phyloP scores from a whole-genome alignment of 192 early-diverging fungal species.

The Gryganskiella cystojenkinii region DNA sequence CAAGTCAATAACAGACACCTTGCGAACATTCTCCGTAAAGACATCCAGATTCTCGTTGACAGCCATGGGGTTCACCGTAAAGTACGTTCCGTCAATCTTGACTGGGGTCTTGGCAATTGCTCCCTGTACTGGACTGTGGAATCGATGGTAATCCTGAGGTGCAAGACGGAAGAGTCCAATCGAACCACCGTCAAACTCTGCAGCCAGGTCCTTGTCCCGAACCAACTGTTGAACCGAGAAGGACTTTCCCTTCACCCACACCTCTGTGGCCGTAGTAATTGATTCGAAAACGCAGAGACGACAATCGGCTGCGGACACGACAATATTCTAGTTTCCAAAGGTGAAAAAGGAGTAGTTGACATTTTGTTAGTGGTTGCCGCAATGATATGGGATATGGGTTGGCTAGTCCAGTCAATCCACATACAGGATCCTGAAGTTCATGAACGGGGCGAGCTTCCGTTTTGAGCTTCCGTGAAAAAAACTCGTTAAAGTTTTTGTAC shows the following conservation, averaged over 20 bases:
- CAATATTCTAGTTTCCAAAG: conserved; percentile 35
- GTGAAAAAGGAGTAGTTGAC: not conserved
- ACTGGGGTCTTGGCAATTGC: conserved; percentile 45
- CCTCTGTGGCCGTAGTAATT: conserved; percentile 58
- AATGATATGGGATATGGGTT: too few relatives aligned
- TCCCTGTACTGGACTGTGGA: conserved; percentile 73
- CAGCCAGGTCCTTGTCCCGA: conserved; percentile 57
- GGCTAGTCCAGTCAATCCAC: too few relatives aligned
- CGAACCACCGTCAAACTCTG: conserved; percentile 64
- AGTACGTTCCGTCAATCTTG: conserved; percentile 71
- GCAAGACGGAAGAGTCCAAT: conserved; percentile 78
- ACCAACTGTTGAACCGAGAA: conserved; percentile 71
- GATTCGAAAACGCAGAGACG: conserved; percentile 67
- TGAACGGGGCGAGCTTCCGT: conserved; percentile 64
- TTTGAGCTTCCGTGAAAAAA: conserved; percentile 78
- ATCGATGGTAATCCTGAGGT: conserved; percentile 88
- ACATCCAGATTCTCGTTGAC: conserved; percentile 73
- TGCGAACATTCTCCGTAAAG: conserved; percentile 76
- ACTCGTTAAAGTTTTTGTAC: conserved; percentile 76
- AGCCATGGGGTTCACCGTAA: conserved; percentile 80
- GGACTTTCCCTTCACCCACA: conserved; percentile 84
- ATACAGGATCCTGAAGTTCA: conserved; percentile 39
- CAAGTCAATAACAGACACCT: conserved; percentile 62
- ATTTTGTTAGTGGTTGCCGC: too few relatives aligned
- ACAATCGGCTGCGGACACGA: conserved; percentile 70